phyloP scores from a whole-genome alignment of 257 asterid species.

The Primulina huaijiensis region DNA sequence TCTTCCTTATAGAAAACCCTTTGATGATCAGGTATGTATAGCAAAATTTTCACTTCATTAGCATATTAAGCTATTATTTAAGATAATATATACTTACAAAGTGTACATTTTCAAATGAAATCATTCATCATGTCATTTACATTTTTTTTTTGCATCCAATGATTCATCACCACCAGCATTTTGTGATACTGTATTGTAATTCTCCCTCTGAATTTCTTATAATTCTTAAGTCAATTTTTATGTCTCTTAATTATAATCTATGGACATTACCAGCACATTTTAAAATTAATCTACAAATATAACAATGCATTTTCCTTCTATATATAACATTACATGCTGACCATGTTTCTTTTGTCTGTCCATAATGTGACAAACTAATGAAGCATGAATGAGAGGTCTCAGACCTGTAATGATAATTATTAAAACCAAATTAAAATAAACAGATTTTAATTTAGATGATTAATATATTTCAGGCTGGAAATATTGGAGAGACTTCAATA shows the following conservation, averaged over 20 bases:
- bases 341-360: neutral
- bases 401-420: neutral
- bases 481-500: conserved; percentile 53
- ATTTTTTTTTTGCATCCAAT: too few species aligned
- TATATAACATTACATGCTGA: too few species aligned
- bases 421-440: too few species aligned
- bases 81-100: neutral
- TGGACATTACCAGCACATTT: too few species aligned
- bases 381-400: neutral
- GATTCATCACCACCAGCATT: too few species aligned
- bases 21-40: conserved; percentile 63
- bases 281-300: neutral
- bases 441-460: neutral
- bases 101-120: neutral
- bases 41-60: neutral
- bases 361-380: neutral
- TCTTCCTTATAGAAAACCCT: conserved; percentile 64
- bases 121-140: too few species aligned
- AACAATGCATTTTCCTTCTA: neutral
- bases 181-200: too few species aligned
- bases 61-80: neutral
- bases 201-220: too few species aligned
- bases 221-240: too few species aligned
- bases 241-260: too few species aligned
- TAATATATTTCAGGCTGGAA: conserved; percentile 44